A percentile compares a stretch with the other conserved stretches of the same genome.
Evolutionary conservation across 331 rosid species (phyloP).

Genomic region (Quercus tomentella): DNA sequence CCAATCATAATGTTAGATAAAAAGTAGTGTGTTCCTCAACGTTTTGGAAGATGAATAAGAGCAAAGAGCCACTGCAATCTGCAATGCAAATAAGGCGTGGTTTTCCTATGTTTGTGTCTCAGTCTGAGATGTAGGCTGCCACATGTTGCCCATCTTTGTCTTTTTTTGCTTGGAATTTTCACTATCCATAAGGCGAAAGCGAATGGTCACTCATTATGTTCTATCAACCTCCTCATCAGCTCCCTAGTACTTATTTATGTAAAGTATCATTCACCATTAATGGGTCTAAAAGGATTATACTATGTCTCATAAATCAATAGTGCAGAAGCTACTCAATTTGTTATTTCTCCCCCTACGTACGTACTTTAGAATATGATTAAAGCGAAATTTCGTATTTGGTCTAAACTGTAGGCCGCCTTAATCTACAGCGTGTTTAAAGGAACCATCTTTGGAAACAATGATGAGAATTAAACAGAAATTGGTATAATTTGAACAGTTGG

Average conservation of each 20-base stretch:
- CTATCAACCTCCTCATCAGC: not conserved
- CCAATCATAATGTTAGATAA: too few species aligned
- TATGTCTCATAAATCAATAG: too few species aligned
- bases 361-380: not conserved
- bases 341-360: too few species aligned
- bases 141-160: constrained; percentile 56
- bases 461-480: not conserved
- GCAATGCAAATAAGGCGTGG: constrained; percentile 40
- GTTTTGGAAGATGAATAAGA: not conserved
- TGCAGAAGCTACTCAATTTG: too few species aligned
- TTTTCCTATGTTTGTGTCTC: constrained; percentile 30
- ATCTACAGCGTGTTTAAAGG: too few species aligned
- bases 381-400: not conserved
- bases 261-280: not conserved
- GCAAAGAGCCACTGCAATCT: not conserved
- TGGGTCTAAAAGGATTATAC: not conserved
- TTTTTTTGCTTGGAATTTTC: constrained; percentile 55
- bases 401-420: not conserved
- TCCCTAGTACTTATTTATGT: not conserved
- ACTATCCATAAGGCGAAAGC: constrained; percentile 2
- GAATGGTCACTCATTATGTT: not conserved
- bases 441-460: too few species aligned
- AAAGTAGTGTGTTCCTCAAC: too few species aligned
- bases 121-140: constrained; percentile 41
- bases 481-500: not conserved